Conservation (phyloP, 208 protist species). For the Herpetomonas muscarum region DNA sequence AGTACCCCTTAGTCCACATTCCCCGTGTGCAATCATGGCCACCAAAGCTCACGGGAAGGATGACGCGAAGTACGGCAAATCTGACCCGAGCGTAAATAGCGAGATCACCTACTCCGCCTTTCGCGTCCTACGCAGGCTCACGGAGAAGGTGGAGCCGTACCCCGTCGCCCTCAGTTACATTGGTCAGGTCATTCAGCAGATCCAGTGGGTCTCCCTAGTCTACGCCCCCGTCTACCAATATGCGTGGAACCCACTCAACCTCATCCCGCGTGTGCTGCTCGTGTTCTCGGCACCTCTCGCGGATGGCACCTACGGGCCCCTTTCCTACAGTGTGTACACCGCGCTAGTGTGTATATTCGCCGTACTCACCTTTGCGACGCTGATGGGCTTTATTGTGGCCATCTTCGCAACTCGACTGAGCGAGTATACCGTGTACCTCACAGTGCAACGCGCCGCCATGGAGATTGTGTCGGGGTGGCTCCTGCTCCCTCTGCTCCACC, state of each 20-base stretch:
- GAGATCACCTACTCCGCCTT: not conserved
- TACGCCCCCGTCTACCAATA: slow-evolving; percentile 5
- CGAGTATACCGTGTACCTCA: slow-evolving; percentile 3
- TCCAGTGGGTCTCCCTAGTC: slow-evolving; percentile 8
- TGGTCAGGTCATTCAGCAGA: slow-evolving; percentile 3
- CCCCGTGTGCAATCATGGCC: too few species aligned
- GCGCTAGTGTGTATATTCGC: not conserved
- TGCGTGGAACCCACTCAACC: not conserved
- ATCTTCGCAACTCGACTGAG: not conserved
- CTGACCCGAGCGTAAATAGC: not conserved
- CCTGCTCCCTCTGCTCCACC: slow-evolving; percentile 13
- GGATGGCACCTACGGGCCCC: slow-evolving; percentile 9
- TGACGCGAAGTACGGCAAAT: not conserved
- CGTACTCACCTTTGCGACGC: not conserved
- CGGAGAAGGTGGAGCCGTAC: slow-evolving; percentile 6
- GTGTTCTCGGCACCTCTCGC: slow-evolving; percentile 10
- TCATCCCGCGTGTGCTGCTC: slow-evolving; percentile 4
- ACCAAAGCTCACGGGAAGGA: too few species aligned
- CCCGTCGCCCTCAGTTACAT: not conserved
- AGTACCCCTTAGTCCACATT: too few species aligned
- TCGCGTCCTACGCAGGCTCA: not conserved
- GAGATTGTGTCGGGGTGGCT: slow-evolving; percentile 10
- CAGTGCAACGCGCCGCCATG: slow-evolving; percentile 1
- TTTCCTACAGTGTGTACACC: slow-evolving; percentile 7
- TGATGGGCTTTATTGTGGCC: slow-evolving; percentile 5